These are phyloP conservation scores for Cryphonectria parasitica DNA, from an alignment of 2,329 filamentous ascomycete genomes.

Conservation along the genomic window DNA sequence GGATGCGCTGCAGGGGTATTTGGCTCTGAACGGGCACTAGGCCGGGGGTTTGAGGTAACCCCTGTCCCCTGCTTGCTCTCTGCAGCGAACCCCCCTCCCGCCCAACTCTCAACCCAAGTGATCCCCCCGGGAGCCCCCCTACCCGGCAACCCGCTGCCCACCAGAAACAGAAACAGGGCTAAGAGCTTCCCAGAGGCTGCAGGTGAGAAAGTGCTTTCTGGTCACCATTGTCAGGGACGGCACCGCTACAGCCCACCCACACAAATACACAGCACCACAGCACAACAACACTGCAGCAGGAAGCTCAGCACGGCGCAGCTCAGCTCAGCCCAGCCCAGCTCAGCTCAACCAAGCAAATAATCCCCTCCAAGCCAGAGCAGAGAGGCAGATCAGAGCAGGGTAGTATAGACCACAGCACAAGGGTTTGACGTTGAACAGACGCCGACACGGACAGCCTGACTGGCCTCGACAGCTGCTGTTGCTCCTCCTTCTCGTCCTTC, in stretches of 20 bases:
- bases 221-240: constrained; percentile 1
- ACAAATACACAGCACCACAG: neutral
- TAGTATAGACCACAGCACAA: neutral
- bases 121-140: neutral
- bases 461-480: constrained; percentile 6
- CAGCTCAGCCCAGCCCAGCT: neutral
- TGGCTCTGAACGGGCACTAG: neutral
- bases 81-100: constrained; percentile 2
- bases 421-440: neutral
- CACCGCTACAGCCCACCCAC: neutral
- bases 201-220: neutral
- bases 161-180: constrained; percentile 11
- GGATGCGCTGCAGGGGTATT: constrained; percentile 9
- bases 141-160: neutral
- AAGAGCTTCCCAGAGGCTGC: constrained; percentile 7
- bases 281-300: neutral
- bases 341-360: neutral
- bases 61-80: neutral
- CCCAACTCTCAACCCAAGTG: neutral
- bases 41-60: neutral
- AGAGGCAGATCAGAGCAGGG: neutral
- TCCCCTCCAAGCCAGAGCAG: neutral
- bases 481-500: neutral
- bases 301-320: constrained; percentile 6
- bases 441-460: neutral